Conservation (phyloP, 164 flowering plant genomes). For the Aristolochia contorta region DNA sequence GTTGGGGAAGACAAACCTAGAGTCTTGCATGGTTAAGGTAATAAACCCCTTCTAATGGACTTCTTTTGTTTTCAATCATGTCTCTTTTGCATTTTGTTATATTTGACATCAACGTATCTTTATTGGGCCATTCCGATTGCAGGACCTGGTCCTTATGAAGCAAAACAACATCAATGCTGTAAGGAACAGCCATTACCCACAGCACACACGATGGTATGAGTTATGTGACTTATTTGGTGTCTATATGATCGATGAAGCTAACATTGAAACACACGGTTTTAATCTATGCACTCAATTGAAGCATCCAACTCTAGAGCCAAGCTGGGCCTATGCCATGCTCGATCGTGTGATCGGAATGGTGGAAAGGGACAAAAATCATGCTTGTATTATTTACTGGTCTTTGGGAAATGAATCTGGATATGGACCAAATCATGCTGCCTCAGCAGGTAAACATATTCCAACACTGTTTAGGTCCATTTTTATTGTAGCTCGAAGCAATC, state of each 20-base stretch:
- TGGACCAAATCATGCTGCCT: constrained; percentile 92
- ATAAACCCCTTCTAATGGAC: not conserved
- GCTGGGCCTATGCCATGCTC: constrained; percentile 83
- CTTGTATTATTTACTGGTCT: constrained; percentile 90
- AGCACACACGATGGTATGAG: constrained; percentile 97
- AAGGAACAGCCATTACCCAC: constrained; percentile 97
- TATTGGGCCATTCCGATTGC: constrained; percentile 11
- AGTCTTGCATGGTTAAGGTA: constrained; percentile 95
- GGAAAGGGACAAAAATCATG: constrained; percentile 96
- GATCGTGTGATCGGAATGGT: constrained; percentile 97
- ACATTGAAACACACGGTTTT: constrained; percentile 97
- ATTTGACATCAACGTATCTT: not conserved
- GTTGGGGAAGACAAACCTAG: constrained; percentile 83
- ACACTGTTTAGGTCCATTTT: too few species aligned
- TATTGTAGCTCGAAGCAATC: too few species aligned
- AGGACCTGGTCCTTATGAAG: constrained; percentile 96
- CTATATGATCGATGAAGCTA: constrained; percentile 99
- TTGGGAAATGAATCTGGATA: constrained; percentile 89
- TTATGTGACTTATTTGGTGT: constrained; percentile 88
- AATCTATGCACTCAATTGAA: constrained; percentile 36
- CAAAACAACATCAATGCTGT: constrained; percentile 93
- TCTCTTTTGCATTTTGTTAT: not conserved
- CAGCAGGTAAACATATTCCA: constrained; percentile 45
- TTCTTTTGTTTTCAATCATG: not conserved
- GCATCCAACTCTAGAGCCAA: constrained; percentile 76